Evolutionary conservation across 1,139 yeast genomes (phyloP).

Genomic region (Yamadazyma triangularis): DNA sequence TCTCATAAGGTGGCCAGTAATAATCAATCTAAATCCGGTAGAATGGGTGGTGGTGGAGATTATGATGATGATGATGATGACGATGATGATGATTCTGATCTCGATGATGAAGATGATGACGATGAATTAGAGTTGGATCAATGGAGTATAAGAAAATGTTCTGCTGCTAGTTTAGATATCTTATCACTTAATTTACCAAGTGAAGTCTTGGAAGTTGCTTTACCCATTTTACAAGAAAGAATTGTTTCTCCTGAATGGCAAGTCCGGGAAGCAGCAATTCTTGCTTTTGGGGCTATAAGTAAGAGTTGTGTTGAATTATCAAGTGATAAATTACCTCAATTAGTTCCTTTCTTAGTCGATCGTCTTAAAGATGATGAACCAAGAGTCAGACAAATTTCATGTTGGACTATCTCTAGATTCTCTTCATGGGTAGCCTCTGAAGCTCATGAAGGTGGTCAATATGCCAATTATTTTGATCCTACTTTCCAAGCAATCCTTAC

Average conservation of each 20-base stretch:
- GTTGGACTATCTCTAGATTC: conserved; percentile 92
- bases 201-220: conserved; percentile 61
- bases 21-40: conserved; percentile 5
- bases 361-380: conserved; percentile 73
- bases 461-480: conserved; percentile 66
- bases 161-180: conserved; percentile 88
- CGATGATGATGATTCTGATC: too few species aligned
- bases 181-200: conserved; percentile 67
- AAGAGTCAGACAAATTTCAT: conserved; percentile 84
- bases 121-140: conserved; percentile 59
- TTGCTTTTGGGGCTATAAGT: conserved; percentile 94
- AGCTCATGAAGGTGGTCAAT: conserved; percentile 56
- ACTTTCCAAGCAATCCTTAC: conserved; percentile 71
- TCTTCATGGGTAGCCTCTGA: conserved; percentile 76
- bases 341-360: conserved; percentile 82
- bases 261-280: conserved; percentile 84
- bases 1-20: conserved; percentile 43
- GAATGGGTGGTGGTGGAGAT: conserved; percentile 8
- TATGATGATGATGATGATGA: conserved; percentile 9
- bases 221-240: conserved; percentile 73
- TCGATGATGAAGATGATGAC: conserved; percentile 63
- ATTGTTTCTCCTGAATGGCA: conserved; percentile 77
- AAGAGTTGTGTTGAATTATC: conserved; percentile 79
- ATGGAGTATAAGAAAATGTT: conserved; percentile 91
- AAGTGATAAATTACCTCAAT: conserved; percentile 66